These are phyloP conservation scores for Grammothele lineata DNA, from an alignment of 768 basidiomycete species.

Conservation along the genomic window DNA sequence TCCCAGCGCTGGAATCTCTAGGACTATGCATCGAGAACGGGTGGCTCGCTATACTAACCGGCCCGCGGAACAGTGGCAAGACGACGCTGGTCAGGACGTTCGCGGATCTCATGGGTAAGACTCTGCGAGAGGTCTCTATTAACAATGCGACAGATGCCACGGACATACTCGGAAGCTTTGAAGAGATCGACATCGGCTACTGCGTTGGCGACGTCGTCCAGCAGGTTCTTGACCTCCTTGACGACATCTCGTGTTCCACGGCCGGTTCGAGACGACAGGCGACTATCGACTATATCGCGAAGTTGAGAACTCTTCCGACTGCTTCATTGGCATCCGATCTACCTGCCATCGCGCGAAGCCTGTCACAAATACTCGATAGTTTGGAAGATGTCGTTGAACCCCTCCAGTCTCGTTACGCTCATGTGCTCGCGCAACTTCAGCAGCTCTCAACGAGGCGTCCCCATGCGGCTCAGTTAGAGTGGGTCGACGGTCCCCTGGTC, in stretches of 20 bases:
- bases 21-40: slow-evolving; percentile 67
- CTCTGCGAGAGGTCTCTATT: slow-evolving; percentile 68
- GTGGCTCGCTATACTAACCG: slow-evolving; percentile 89
- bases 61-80: slow-evolving; percentile 73
- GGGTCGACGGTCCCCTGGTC: slow-evolving; percentile 92
- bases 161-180: slow-evolving; percentile 94
- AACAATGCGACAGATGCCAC: slow-evolving; percentile 88
- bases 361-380: slow-evolving; percentile 24
- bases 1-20: slow-evolving; percentile 69
- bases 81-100: slow-evolving; percentile 65
- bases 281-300: not conserved
- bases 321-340: not conserved
- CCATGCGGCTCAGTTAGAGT: slow-evolving; percentile 68
- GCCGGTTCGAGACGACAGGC: slow-evolving; percentile 5
- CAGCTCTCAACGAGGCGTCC: slow-evolving; percentile 23
- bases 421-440: slow-evolving; percentile 21
- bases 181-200: slow-evolving; percentile 70
- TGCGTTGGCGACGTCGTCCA: slow-evolving; percentile 35
- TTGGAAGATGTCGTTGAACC: slow-evolving; percentile 16
- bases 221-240: slow-evolving; percentile 29
- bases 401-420: slow-evolving; percentile 4
- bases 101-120: slow-evolving; percentile 65
- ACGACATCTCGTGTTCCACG: slow-evolving; percentile 6
- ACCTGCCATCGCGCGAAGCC: not conserved
- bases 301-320: slow-evolving; percentile 11